A percentile compares a stretch with the other conserved stretches of the same genome.
phyloP scores from a whole-genome alignment of 768 basidiomycete species.

The Auricularia heimuer region DNA sequence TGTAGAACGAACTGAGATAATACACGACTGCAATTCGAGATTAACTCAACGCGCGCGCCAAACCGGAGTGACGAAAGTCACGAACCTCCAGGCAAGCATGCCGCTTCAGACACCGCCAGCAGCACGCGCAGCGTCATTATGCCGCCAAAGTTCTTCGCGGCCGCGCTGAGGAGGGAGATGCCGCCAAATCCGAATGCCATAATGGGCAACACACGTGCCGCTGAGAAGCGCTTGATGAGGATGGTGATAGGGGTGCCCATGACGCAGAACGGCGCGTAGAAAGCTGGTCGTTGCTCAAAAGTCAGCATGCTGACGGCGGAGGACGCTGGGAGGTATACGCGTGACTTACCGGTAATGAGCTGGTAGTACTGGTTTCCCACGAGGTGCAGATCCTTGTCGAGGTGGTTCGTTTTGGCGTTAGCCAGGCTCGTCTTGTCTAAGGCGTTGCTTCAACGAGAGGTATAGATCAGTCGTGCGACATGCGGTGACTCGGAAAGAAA shows the following conservation, averaged over 20 bases:
- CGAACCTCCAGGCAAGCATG: constrained; percentile 40
- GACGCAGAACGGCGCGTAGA: constrained; percentile 18
- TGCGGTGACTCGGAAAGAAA: neutral
- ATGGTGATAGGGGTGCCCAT: constrained; percentile 42
- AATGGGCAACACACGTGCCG: constrained; percentile 35
- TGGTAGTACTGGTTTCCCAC: constrained; percentile 43
- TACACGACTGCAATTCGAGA: constrained; percentile 30
- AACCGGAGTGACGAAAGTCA: neutral
- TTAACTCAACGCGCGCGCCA: neutral
- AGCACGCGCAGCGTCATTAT: constrained; percentile 40
- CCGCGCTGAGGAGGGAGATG: constrained; percentile 37
- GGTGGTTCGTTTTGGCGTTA: constrained; percentile 43
- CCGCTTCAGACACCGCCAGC: constrained; percentile 41
- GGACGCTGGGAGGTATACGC: constrained; percentile 26
- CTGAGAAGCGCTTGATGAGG: constrained; percentile 38
- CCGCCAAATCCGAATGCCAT: constrained; percentile 41
- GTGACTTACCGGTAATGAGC: constrained; percentile 30
- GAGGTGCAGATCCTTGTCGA: constrained; percentile 32
- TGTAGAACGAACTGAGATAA: constrained; percentile 45
- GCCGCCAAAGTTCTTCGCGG: constrained; percentile 39
- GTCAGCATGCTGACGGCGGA: constrained; percentile 21
- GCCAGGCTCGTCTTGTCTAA: constrained; percentile 41
- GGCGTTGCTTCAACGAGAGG: constrained; percentile 24
- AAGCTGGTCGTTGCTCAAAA: constrained; percentile 1
- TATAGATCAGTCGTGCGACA: neutral